Base-by-base conservation (phyloP, 2,329 filamentous ascomycete species). In the Trichoderma citrinoviride region DNA sequence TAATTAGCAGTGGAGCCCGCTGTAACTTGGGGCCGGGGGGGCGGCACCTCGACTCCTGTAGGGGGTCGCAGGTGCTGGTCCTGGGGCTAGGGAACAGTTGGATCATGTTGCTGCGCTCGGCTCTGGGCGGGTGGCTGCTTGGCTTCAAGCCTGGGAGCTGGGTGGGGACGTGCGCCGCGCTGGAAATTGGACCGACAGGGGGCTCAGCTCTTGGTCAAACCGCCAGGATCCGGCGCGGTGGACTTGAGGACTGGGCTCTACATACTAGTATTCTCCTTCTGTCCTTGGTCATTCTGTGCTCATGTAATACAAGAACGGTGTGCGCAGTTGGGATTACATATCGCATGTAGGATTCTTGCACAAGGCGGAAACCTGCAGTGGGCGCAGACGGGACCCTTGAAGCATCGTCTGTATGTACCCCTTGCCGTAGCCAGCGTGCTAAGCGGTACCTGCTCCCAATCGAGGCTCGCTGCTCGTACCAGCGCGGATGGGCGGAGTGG, bases 141-240 rank as follows among this genome's bases (percentile, higher is more conserved):
- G 37, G 37, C 25, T 55, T 37, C 27, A 29, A 29, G 33, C 33
- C 33, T 37, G 47, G 47, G 27, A 49, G n/a, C 54, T 19, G 21
- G 54, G 61, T 67, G 67, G 67, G 60, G 49, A 55, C 61, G 61
- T 65, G 61, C 61, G 47, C 61, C 53, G 54, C 65, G 47, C 65
- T 68, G 67, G 67, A 68, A 68, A 67, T 67, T 68, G 62, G 65
- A 49, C 33, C 40, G 65, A 61, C 61, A 52, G 43, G 65, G 61
- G 61, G 63, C 33, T 21, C 29, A 52, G 21, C 49, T 41, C 43
- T 8, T 25, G 27, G 29, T 44, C 52, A 40, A 37, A 29, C 60
- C 27, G 27, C 41, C 60, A 47, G 41, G 50, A 47, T 63, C 40
- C 41, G 29, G 37, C 47, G 21, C 25, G 50, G 57, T 61, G 47